Evolutionary conservation across 1,284 basidiomycete genomes (phyloP).

Genomic region (Apiotrichum siamense): DNA sequence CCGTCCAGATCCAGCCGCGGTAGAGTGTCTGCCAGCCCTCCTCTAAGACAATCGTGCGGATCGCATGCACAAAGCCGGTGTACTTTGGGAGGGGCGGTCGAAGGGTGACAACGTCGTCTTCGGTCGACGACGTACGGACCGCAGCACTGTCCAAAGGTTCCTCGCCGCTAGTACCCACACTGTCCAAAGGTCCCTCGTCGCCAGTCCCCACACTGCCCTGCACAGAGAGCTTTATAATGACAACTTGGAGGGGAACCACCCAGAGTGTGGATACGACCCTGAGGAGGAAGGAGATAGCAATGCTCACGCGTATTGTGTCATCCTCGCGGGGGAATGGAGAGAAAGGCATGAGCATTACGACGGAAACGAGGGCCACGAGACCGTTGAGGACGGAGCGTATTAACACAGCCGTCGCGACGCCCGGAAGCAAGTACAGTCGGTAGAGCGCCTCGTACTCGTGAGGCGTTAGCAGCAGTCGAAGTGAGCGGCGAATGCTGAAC

Average conservation of each 20-base stretch:
- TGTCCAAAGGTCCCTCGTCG: too few species aligned
- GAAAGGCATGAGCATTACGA: neutral
- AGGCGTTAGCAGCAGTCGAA: constrained; percentile 71
- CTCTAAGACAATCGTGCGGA: constrained; percentile 67
- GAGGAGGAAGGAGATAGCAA: constrained; percentile 49
- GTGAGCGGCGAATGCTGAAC: constrained; percentile 56
- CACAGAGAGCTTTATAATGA: constrained; percentile 68
- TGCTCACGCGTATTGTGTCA: neutral
- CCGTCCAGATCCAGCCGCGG: constrained; percentile 80
- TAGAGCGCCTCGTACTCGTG: constrained; percentile 72
- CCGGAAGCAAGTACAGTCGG: constrained; percentile 75
- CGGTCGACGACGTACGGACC: constrained; percentile 32
- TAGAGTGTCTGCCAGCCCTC: constrained; percentile 72
- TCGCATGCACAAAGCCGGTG: constrained; percentile 65
- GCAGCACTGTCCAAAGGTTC: constrained; percentile 52
- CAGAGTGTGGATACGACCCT: constrained; percentile 57
- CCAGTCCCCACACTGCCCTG: constrained; percentile 46
- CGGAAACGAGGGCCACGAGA: constrained; percentile 21
- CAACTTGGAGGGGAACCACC: constrained; percentile 74
- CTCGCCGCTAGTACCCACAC: too few species aligned
- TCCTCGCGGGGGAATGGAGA: too few species aligned
- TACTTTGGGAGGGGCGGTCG: constrained; percentile 78
- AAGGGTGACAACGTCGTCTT: constrained; percentile 81
- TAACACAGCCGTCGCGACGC: too few species aligned
- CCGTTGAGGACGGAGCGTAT: constrained; percentile 61